phyloP scores from a whole-genome alignment of 768 basidiomycete species.

The Agaricus sinodeliciosus region DNA sequence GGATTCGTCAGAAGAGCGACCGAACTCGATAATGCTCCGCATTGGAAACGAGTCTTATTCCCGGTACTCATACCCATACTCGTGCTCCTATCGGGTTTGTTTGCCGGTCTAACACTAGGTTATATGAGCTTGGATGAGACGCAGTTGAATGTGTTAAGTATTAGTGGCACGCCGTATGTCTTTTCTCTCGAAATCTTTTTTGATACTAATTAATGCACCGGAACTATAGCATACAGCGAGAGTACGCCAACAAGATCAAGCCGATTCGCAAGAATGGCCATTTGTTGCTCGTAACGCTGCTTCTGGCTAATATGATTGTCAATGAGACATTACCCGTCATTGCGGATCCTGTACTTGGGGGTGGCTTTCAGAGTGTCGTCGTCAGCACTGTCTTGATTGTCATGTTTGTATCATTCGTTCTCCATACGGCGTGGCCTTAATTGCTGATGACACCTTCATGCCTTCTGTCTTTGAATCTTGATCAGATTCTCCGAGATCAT shows the following conservation, averaged over 20 bases:
- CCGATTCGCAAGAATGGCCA: conserved; percentile 84
- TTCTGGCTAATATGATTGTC: conserved; percentile 87
- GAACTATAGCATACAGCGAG: conserved; percentile 60
- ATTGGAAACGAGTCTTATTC: conserved; percentile 29
- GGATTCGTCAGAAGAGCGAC: conserved; percentile 17
- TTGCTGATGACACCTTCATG: not conserved
- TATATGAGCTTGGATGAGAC: conserved; percentile 94
- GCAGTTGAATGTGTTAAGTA: conserved; percentile 80
- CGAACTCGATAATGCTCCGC: conserved; percentile 22
- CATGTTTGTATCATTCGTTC: conserved; percentile 51
- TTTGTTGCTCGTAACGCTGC: conserved; percentile 73
- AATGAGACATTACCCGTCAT: conserved; percentile 87
- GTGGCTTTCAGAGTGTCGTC: conserved; percentile 70
- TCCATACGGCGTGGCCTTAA: not conserved
- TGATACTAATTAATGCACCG: not conserved
- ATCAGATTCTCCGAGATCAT: conserved; percentile 85
- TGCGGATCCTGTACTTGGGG: conserved; percentile 71
- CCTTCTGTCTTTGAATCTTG: conserved; percentile 3
- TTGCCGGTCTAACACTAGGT: conserved; percentile 88
- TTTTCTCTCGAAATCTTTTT: not conserved
- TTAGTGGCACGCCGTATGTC: conserved; percentile 76
- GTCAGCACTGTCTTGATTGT: conserved; percentile 83
- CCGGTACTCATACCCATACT: conserved; percentile 72
- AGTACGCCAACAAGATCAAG: conserved; percentile 78
- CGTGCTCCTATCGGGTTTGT: conserved; percentile 76